Evolutionary conservation across 2,329 filamentous ascomycete species (phyloP), one percentile per base, ranked within the genome.

Genomic region (Ophiostoma sp.): DNA sequence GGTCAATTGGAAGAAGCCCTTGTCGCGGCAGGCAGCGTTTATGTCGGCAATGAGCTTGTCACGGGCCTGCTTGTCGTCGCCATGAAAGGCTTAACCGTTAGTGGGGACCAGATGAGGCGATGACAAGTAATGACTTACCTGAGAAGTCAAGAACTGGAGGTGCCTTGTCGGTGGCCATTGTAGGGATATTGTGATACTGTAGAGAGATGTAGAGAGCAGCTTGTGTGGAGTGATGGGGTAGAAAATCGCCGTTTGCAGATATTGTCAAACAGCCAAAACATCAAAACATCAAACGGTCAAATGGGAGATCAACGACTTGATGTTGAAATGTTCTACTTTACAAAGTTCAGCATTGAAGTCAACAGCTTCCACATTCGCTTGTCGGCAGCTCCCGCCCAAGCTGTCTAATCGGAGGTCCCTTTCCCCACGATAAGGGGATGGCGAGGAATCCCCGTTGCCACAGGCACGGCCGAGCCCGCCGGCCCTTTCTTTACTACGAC

Each of bases 1-100:
- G 25, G 76, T 73, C 19, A 79, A 70, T 12, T 74, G 77, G 76
- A 79, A 79, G 75, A 79, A 79, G 22, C 78, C 78, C 9, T 74
- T 76, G 19, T 63, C 76, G 61, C 78, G 80, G 75, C 80, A 81
- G 8, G 79, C 80, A 0, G 15, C 22, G 42, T 71, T 64, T 39
- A 71, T 64, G 57, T 63, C 70, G 39, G 70, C 70, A 9, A 71
- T 63, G 6, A 71, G 69, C 19, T 48, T 42, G 69, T 59, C 69
- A 22, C 69, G 55, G 15, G 69, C 69, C 11, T 71, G 7, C 9
- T 57, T 28, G 42, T 71, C 69, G n/a, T 19, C 15, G 22, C 69
- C 69, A 25, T 71, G 55, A 15, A 71, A 71, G 36, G 69, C 69
- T 71, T 19, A 8, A 4, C 15, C 3, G 63, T 66, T 55, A 55